Evolutionary conservation across 768 basidiomycete species (phyloP).

Genomic region (Panellus pusillus): DNA sequence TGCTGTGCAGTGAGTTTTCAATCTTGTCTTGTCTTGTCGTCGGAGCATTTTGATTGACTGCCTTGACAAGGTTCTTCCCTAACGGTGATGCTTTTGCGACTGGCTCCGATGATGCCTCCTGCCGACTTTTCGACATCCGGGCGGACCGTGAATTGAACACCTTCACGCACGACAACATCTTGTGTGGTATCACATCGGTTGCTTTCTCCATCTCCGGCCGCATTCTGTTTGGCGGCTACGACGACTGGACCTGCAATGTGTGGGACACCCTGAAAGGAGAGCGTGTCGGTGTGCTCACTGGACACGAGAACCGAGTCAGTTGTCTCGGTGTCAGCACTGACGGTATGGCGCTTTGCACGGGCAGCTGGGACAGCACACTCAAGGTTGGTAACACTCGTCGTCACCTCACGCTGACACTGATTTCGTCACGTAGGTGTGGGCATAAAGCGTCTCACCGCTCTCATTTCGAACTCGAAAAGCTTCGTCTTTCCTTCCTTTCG

Average conservation of each 20-base stretch:
- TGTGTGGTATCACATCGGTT: slow-evolving; percentile 98
- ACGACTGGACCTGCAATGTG: slow-evolving; percentile 99
- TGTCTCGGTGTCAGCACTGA: slow-evolving; percentile 95
- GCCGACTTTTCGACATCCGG: slow-evolving; percentile 95
- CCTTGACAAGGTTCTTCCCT: slow-evolving; percentile 84
- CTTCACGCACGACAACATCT: slow-evolving; percentile 97
- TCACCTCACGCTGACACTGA: slow-evolving; percentile 6
- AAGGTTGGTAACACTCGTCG: slow-evolving; percentile 57
- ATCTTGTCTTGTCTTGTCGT: slow-evolving; percentile 2
- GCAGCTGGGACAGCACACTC: slow-evolving; percentile 96
- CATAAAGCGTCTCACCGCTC: slow-evolving; percentile 45
- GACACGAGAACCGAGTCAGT: slow-evolving; percentile 97
- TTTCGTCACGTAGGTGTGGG: slow-evolving; percentile 66
- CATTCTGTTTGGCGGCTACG: slow-evolving; percentile 97
- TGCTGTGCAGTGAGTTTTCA: slow-evolving; percentile 83
- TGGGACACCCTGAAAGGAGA: slow-evolving; percentile 99
- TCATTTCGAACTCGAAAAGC: not conserved
- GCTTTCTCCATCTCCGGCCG: slow-evolving; percentile 98
- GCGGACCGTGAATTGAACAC: slow-evolving; percentile 96
- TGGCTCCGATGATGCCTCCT: slow-evolving; percentile 98
- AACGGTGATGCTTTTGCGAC: slow-evolving; percentile 99
- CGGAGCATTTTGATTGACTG: slow-evolving; percentile 13
- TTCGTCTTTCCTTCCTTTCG: slow-evolving; percentile 14
- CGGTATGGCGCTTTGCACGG: slow-evolving; percentile 98
- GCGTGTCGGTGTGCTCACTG: slow-evolving; percentile 94